phyloP scores from a whole-genome alignment of 2,329 filamentous ascomycete species.

The Diaporthe helianthi region DNA sequence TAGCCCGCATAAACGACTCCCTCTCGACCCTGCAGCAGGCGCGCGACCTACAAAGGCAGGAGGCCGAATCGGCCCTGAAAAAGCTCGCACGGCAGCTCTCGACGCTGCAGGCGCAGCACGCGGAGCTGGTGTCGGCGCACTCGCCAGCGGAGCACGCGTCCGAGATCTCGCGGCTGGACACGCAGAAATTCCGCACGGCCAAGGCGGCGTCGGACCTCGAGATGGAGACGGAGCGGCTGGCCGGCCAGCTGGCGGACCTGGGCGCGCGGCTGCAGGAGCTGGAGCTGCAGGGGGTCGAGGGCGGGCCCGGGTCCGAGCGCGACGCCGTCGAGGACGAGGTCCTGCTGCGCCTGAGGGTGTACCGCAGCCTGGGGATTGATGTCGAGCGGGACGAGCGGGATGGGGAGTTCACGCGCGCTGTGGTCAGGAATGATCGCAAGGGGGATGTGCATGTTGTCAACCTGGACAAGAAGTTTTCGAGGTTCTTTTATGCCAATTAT shows the following conservation, averaged over 20 bases:
- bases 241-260: constrained; percentile 77
- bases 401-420: constrained; percentile 84
- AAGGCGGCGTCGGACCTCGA: constrained; percentile 89
- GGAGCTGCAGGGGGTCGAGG: constrained; percentile 87
- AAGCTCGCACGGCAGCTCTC: constrained; percentile 79
- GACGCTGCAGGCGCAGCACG: constrained; percentile 77
- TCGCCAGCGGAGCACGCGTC: constrained; percentile 81
- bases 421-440: constrained; percentile 84
- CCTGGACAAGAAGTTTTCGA: constrained; percentile 89
- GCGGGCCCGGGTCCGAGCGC: constrained; percentile 50
- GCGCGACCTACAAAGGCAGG: constrained; percentile 77
- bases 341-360: constrained; percentile 83
- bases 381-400: constrained; percentile 76
- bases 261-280: constrained; percentile 79
- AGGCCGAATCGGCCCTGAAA: constrained; percentile 71
- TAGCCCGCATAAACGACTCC: constrained; percentile 84
- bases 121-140: constrained; percentile 76
- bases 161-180: constrained; percentile 86
- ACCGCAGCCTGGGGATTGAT: constrained; percentile 89
- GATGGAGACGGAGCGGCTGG: constrained; percentile 92
- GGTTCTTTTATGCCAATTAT: constrained; percentile 93
- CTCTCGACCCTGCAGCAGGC: constrained; percentile 84
- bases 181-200: constrained; percentile 92
- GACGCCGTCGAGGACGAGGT: constrained; percentile 69
- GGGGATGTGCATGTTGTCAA: constrained; percentile 95